A percentile compares a stretch with the other conserved stretches of the same genome.
Conservation (phyloP, 495 filamentous ascomycete species). For the Talaromyces liani region DNA sequence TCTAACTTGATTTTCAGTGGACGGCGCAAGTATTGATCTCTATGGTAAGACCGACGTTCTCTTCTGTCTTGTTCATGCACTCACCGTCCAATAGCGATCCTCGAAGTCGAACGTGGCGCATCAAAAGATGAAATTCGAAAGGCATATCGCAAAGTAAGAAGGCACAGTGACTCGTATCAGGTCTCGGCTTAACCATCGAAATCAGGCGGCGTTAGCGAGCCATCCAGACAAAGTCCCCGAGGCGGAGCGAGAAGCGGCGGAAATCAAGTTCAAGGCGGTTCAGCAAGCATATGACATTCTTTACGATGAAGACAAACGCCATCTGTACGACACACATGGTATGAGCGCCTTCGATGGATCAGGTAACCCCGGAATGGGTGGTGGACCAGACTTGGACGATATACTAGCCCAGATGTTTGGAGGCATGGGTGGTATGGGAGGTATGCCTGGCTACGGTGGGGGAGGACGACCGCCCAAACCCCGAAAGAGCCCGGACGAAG, state of each 20-base stretch:
- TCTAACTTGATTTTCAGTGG: conserved; percentile 23
- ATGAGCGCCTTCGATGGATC: conserved; percentile 85
- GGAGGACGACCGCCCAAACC: conserved; percentile 51
- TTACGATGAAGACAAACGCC: conserved; percentile 87
- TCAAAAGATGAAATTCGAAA: conserved; percentile 87
- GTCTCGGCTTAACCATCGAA: background rate
- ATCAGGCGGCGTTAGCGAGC: conserved; percentile 73
- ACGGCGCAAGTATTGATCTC: conserved; percentile 31
- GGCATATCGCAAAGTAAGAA: conserved; percentile 84
- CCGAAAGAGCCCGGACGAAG: conserved; percentile 69
- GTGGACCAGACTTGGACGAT: conserved; percentile 78
- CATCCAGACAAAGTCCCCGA: conserved; percentile 97
- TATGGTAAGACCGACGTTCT: conserved; percentile 27
- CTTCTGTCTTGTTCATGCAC: background rate
- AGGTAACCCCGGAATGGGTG: conserved; percentile 58
- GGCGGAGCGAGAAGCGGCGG: conserved; percentile 72
- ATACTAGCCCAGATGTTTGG: conserved; percentile 93
- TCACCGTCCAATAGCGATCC: conserved; percentile 50
- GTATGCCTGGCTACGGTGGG: conserved; percentile 56
- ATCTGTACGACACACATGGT: conserved; percentile 86
- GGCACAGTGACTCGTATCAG: background rate
- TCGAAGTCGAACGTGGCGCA: conserved; percentile 62
- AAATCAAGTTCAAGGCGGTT: conserved; percentile 83
- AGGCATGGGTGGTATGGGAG: conserved; percentile 39
- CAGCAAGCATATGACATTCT: conserved; percentile 97